A percentile compares a stretch with the other conserved stretches of the same genome.
phyloP scores from a whole-genome alignment of 1,139 yeast genomes.

The Geotrichum phurueaensis region DNA sequence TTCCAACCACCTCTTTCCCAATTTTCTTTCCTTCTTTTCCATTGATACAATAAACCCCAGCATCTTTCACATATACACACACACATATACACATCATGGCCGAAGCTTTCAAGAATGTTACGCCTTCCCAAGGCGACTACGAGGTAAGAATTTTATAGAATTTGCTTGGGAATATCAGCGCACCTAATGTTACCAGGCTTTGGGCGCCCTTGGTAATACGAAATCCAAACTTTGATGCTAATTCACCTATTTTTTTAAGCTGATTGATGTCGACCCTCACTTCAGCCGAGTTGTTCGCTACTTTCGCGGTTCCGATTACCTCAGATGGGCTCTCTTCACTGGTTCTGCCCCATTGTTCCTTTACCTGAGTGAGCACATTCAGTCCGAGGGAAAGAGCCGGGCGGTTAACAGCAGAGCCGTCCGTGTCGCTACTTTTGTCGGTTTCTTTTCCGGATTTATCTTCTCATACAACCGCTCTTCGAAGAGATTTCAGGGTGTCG shows the following conservation, averaged over 20 bases:
- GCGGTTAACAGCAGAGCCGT: slow-evolving; percentile 53
- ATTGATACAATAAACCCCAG: not conserved
- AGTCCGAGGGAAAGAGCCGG: slow-evolving; percentile 50
- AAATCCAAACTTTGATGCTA: not conserved
- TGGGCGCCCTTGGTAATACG: not conserved
- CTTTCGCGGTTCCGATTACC: slow-evolving; percentile 64
- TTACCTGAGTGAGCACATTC: slow-evolving; percentile 51
- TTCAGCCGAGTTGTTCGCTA: slow-evolving; percentile 66
- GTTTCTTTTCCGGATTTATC: slow-evolving; percentile 66
- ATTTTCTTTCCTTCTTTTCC: not conserved
- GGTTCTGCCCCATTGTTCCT: slow-evolving; percentile 61
- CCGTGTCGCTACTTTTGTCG: slow-evolving; percentile 54
- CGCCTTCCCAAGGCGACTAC: slow-evolving; percentile 17
- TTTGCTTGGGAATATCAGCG: not conserved
- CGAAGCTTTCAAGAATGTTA: slow-evolving; percentile 16
- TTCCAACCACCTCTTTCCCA: slow-evolving; percentile 6
- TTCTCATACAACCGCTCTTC: slow-evolving; percentile 58
- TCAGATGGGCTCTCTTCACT: slow-evolving; percentile 56
- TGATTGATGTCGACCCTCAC: slow-evolving; percentile 76
- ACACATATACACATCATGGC: slow-evolving; percentile 10
- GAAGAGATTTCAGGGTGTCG: slow-evolving; percentile 71
- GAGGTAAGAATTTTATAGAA: slow-evolving; percentile 9
- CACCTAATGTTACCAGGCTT: not conserved
- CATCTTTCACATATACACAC: not conserved
- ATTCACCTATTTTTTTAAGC: slow-evolving; percentile 21